phyloP scores from a whole-genome alignment of 352 stramenopile species.

The Pythium apleroticum region DNA sequence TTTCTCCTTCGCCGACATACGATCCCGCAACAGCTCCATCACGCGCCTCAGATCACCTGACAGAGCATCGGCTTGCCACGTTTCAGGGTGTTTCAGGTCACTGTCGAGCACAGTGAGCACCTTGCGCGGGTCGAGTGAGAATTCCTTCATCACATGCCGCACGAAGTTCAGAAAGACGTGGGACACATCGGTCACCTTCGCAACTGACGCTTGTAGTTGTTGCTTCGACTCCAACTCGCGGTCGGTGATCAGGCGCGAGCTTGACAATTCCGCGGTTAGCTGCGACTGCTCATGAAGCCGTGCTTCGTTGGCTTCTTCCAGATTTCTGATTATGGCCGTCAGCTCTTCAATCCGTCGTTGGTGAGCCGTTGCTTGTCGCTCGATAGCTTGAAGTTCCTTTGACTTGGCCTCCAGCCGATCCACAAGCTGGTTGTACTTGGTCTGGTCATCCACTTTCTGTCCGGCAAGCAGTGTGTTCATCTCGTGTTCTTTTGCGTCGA shows the following conservation, averaged over 20 bases:
- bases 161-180: constrained; percentile 24
- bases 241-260: constrained; percentile 31
- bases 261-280: constrained; percentile 41
- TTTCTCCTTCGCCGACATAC: constrained; percentile 21
- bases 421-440: constrained; percentile 52
- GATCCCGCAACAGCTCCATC: constrained; percentile 26
- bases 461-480: constrained; percentile 42
- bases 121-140: constrained; percentile 24
- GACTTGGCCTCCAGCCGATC: constrained; percentile 43
- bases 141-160: constrained; percentile 23
- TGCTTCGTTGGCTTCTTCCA: constrained; percentile 42
- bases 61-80: constrained; percentile 29
- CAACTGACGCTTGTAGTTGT: constrained; percentile 18
- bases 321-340: constrained; percentile 32
- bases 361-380: constrained; percentile 8
- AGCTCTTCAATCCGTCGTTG: constrained; percentile 22
- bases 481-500: constrained; percentile 55
- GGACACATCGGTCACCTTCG: constrained; percentile 14
- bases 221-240: constrained; percentile 27
- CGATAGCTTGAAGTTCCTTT: constrained; percentile 35
- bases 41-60: constrained; percentile 23
- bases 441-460: constrained; percentile 53
- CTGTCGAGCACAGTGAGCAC: constrained; percentile 24
- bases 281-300: constrained; percentile 35
- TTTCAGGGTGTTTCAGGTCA: constrained; percentile 35